Evolutionary conservation across 2,329 filamentous ascomycete genomes (phyloP).

Genomic region (Thermothelomyces thermophilus): DNA sequence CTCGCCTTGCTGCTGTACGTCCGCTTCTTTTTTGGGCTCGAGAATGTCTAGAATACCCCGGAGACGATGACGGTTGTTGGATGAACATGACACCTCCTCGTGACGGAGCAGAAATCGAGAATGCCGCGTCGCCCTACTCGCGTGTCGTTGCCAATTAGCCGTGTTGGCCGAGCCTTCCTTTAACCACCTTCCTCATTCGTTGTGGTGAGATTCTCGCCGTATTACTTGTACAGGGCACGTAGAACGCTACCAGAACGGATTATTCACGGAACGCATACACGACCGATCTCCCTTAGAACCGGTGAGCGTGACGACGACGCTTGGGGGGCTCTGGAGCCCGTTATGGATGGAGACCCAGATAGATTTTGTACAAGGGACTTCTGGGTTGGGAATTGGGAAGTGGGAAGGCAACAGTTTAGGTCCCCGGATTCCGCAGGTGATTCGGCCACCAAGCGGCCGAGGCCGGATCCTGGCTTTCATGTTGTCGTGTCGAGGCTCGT

Average conservation of each 20-base stretch:
- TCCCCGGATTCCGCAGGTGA: background rate
- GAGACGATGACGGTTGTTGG: background rate
- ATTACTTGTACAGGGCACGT: no score
- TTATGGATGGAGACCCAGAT: no score
- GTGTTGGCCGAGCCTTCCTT: background rate
- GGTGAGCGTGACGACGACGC: no score
- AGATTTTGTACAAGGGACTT: no score
- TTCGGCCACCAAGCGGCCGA: background rate
- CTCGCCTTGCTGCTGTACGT: constrained; percentile 29
- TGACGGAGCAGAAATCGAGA: no score
- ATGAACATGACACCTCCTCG: background rate
- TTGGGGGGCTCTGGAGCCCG: no score
- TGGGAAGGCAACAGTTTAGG: no score
- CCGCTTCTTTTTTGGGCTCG: constrained; percentile 5
- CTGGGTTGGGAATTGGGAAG: no score
- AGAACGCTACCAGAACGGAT: no score
- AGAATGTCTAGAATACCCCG: background rate
- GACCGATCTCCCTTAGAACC: no score
- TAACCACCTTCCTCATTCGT: constrained; percentile 10
- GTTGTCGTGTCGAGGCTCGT: no score
- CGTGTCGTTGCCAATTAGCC: constrained; percentile 12
- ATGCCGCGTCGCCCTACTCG: background rate
- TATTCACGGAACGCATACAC: no score
- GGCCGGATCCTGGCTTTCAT: background rate
- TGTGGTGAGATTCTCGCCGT: background rate